Base-by-base conservation (phyloP, 129 eudicot species). In the Flaveria sonorensis region DNA sequence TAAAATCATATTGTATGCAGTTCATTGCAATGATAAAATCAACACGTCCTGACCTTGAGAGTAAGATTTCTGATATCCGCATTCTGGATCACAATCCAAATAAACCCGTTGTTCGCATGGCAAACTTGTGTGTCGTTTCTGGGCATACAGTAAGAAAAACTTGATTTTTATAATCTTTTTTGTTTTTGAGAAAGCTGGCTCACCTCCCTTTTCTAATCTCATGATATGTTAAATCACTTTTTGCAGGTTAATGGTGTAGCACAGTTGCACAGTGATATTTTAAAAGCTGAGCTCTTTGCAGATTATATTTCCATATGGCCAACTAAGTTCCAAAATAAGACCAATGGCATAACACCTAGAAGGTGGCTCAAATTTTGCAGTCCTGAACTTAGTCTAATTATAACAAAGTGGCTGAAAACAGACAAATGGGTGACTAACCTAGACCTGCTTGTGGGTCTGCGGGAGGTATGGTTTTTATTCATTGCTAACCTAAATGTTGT, bases 341-440 rank as follows among this genome's bases (percentile, higher is more conserved):
- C 99, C 68, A 95, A 95, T 81, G 99, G 99, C 61, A 95, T 95
- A 77, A 95, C 99, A 73, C 99, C 99, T 78, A 96, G 99, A 18
- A 86, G 99, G 61, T 95, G 99, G 99, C 92, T 95, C 71, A 84
- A 80, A 20, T 95, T 95, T 76, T 95, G 99, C 90, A 95, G 90
- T 71, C 97, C 99, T 51, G 99, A 95, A 85, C 97, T 95, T 47
- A 92, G 97, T 80, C 66, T 83, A 55, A 92, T 89, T 56, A 92
- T 95, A 81, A 95, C 97, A 75, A 95, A 95, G 83, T 91, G 99
- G 99, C 70, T 95, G 62, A 95, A 92, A 85, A 95, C 99, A 69
- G 99, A 95, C 81, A 67, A 95, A 46, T 95, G 99, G 99, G 97
- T 89, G 74, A 88, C 94, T 61, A 89, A 95, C 82, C 96, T 95